Percentiles rank a stretch among this genome's conserved stretches.
phyloP scores from a whole-genome alignment of 345 rosid species.

The Atalantia buxifolia region DNA sequence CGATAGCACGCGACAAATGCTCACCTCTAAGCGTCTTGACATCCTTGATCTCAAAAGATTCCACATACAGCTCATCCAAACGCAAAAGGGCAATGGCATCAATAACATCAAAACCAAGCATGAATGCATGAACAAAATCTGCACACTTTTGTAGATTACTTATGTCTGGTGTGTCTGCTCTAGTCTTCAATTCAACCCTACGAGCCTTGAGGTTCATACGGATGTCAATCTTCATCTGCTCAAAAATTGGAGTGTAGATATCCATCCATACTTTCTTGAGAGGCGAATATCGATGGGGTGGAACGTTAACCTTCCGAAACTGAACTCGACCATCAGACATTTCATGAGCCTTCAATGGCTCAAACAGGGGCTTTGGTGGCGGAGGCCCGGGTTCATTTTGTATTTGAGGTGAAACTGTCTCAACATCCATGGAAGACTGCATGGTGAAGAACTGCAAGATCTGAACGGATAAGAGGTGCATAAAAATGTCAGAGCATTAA shows the following conservation, averaged over 20 bases:
- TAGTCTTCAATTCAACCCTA: conserved; percentile 73
- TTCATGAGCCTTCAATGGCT: conserved; percentile 79
- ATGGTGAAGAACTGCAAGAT: conserved; percentile 1
- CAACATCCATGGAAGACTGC: conserved; percentile 49
- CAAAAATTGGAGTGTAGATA: conserved; percentile 66
- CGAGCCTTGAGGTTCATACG: conserved; percentile 84
- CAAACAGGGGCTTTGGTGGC: conserved; percentile 64
- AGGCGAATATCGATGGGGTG: conserved; percentile 77
- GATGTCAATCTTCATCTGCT: conserved; percentile 90
- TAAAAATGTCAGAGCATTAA: background rate
- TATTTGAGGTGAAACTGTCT: conserved; percentile 13
- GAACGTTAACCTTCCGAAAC: conserved; percentile 66
- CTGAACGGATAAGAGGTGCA: background rate
- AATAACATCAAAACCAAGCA: conserved; percentile 75
- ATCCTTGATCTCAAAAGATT: conserved; percentile 87
- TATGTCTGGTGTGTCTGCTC: conserved; percentile 64
- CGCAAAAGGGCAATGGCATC: conserved; percentile 78
- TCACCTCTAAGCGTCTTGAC: conserved; percentile 82
- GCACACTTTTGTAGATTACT: conserved; percentile 83
- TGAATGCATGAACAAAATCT: conserved; percentile 88
- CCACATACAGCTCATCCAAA: conserved; percentile 77
- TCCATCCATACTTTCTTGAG: conserved; percentile 87
- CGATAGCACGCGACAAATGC: conserved; percentile 84
- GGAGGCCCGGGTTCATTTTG: conserved; percentile 15
- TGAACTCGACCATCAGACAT: conserved; percentile 77